phyloP scores from a whole-genome alignment of 495 filamentous ascomycete genomes.

The Annulohypoxylon stygium region DNA sequence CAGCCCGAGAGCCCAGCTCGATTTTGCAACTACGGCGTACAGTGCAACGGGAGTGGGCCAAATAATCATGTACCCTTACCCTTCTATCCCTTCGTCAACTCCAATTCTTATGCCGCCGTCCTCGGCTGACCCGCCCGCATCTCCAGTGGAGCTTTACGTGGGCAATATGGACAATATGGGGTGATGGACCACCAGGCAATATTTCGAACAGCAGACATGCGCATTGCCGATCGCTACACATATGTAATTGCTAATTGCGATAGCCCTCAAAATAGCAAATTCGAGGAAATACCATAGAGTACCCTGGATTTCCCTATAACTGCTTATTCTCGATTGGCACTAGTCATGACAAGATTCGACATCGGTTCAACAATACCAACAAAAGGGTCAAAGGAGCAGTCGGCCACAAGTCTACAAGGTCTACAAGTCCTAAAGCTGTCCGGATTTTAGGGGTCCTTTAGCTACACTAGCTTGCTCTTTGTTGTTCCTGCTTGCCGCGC shows the following conservation, averaged over 20 bases:
- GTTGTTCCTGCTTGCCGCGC: conserved; percentile 3
- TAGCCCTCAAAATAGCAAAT: conserved; percentile 26
- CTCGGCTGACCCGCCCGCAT: conserved; percentile 1
- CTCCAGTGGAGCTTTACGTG: neutral
- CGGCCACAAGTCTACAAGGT: neutral
- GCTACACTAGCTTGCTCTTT: conserved; percentile 2
- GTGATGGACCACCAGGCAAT: conserved; percentile 5
- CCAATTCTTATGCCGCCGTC: neutral
- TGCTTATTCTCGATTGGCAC: conserved; percentile 28
- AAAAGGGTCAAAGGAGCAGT: neutral
- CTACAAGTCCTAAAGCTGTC: neutral
- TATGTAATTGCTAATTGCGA: conserved; percentile 6
- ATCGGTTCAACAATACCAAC: conserved; percentile 32
- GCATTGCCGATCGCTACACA: conserved; percentile 13
- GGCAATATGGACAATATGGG: neutral
- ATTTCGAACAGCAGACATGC: conserved; percentile 20
- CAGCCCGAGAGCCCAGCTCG: conserved; percentile 8
- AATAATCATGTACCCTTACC: neutral
- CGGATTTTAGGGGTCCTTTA: conserved; percentile 20
- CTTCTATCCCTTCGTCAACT: conserved; percentile 6
- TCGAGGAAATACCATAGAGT: conserved; percentile 13
- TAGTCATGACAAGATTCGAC: conserved; percentile 12
- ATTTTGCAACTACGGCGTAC: conserved; percentile 16
- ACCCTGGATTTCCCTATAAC: conserved; percentile 1
- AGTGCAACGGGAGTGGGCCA: neutral